A percentile compares a stretch with the other conserved stretches of the same genome.
Evolutionary conservation across 805 yeast genomes (phyloP).

Genomic region (Candida oleophila): DNA sequence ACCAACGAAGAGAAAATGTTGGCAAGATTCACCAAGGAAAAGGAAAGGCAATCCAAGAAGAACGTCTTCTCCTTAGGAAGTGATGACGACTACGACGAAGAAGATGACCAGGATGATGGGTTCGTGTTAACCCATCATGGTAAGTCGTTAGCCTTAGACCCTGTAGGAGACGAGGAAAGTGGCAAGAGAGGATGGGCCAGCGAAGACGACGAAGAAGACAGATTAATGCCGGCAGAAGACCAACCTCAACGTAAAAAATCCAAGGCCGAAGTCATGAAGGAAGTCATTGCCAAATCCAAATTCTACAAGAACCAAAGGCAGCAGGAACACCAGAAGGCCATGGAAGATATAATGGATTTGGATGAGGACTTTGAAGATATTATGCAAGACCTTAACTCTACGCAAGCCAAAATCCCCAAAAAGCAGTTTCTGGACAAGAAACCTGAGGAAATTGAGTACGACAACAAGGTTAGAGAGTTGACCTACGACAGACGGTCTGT

Average conservation of each 20-base stretch:
- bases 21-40: slow-evolving; percentile 88
- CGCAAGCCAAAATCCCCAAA: slow-evolving; percentile 14
- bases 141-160: slow-evolving; percentile 58
- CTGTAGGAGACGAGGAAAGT: slow-evolving; percentile 40
- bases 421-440: slow-evolving; percentile 30
- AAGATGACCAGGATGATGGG: slow-evolving; percentile 43
- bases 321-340: slow-evolving; percentile 55
- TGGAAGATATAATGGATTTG: slow-evolving; percentile 60
- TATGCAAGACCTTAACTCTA: slow-evolving; percentile 49
- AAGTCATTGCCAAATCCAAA: slow-evolving; percentile 79
- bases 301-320: slow-evolving; percentile 77
- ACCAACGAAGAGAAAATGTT: slow-evolving; percentile 93
- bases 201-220: slow-evolving; percentile 37
- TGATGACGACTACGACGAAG: slow-evolving; percentile 67
- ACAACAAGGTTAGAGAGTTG: slow-evolving; percentile 62
- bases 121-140: slow-evolving; percentile 78
- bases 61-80: slow-evolving; percentile 57
- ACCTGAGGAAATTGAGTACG: slow-evolving; percentile 54
- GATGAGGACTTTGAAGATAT: slow-evolving; percentile 75
- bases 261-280: slow-evolving; percentile 84
- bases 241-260: slow-evolving; percentile 64
- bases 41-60: slow-evolving; percentile 59
- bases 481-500: slow-evolving; percentile 73
- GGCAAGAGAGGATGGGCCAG: slow-evolving; percentile 25
- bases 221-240: slow-evolving; percentile 20